These are phyloP conservation scores for Coffea humblotiana DNA, from an alignment of 305 asterid genomes.

Conservation along the genomic window DNA sequence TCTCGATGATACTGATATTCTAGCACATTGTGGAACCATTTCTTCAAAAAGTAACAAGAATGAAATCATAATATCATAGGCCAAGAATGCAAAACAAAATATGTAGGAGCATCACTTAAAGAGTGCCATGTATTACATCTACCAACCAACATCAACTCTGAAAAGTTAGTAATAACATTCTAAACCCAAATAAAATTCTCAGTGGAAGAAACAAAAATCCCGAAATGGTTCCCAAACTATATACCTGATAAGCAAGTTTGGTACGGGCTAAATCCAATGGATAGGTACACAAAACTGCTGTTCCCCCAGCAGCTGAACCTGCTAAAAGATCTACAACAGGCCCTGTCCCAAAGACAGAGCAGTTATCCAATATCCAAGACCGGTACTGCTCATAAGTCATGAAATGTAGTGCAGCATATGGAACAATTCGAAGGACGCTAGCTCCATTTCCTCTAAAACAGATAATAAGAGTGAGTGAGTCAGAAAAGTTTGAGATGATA, in stretches of 20 bases:
- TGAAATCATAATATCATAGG: neutral
- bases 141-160: neutral
- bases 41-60: neutral
- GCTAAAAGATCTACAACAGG: constrained; percentile 96
- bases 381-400: constrained; percentile 95
- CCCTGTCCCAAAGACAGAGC: constrained; percentile 75
- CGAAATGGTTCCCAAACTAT: neutral
- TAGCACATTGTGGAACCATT: neutral
- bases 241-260: constrained; percentile 97
- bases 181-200: neutral
- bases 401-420: constrained; percentile 95
- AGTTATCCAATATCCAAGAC: constrained; percentile 67
- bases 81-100: neutral
- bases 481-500: neutral
- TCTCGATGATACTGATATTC: neutral
- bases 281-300: constrained; percentile 96
- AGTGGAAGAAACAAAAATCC: neutral
- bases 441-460: constrained; percentile 93
- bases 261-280: constrained; percentile 98
- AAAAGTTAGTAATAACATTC: neutral
- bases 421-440: constrained; percentile 90
- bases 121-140: neutral
- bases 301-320: constrained; percentile 96
- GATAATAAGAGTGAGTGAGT: constrained; percentile 1
- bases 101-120: neutral